phyloP scores from a whole-genome alignment of 768 basidiomycete genomes.

The Infundibulicybe gibba region DNA sequence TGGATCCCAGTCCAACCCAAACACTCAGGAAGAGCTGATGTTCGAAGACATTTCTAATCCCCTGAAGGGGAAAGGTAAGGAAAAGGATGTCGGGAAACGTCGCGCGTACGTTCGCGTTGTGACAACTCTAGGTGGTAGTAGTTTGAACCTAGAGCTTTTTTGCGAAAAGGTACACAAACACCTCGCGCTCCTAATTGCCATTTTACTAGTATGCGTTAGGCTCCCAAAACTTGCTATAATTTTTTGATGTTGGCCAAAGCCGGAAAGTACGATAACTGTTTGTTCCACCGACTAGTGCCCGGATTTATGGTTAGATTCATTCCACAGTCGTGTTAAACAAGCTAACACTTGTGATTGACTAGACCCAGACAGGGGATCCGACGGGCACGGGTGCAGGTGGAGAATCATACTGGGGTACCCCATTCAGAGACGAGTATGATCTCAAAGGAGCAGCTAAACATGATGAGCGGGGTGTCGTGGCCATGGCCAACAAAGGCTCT shows the following conservation, averaged over 20 bases:
- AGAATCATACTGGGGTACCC: conserved; percentile 90
- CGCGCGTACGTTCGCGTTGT: conserved; percentile 96
- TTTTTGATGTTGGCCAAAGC: conserved; percentile 90
- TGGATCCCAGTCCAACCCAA: not conserved
- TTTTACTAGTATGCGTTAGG: conserved; percentile 41
- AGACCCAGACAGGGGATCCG: conserved; percentile 99
- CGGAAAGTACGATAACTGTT: conserved; percentile 85
- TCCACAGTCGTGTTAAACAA: not conserved
- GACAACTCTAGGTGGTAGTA: conserved; percentile 86
- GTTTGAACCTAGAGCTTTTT: conserved; percentile 78
- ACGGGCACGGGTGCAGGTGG: conserved; percentile 95
- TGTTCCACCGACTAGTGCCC: conserved; percentile 92
- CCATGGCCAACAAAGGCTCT: conserved; percentile 96
- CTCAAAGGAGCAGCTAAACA: conserved; percentile 86
- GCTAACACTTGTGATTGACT: conserved; percentile 3
- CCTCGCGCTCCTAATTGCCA: not conserved
- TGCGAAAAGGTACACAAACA: conserved; percentile 72
- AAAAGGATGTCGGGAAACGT: conserved; percentile 87
- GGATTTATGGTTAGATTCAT: conserved; percentile 79
- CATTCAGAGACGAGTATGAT: conserved; percentile 93
- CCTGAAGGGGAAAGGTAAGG: conserved; percentile 84
- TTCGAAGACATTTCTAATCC: conserved; percentile 88
- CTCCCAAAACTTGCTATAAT: conserved; percentile 98
- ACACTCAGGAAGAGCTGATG: conserved; percentile 90
- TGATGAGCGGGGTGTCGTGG: conserved; percentile 77